Evolutionary conservation across 2,329 filamentous ascomycete species (phyloP), one percentile per base, ranked within the genome.

Genomic region (Apiospora phragmitis): DNA sequence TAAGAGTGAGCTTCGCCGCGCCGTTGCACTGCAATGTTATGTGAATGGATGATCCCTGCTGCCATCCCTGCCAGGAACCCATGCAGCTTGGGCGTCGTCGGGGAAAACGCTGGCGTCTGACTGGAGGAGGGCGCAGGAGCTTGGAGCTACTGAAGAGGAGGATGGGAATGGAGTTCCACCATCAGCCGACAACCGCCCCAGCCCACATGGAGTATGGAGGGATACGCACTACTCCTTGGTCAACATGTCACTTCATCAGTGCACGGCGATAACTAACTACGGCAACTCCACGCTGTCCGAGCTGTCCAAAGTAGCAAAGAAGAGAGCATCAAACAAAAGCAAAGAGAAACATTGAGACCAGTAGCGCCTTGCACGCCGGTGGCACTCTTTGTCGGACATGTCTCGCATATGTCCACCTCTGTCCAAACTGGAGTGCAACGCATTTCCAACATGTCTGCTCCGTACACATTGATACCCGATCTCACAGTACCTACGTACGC

Each of bases 141-240:
- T 12, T 41, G 11, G 14, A 41, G 18, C 18, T n/a, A n/a, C n/a
- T n/a, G n/a, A n/a, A 29, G 29, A 62, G 55, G 55, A 62, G 29
- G 18, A n/a, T n/a, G 55, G 38, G 29, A 38, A 38, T n/a, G 29
- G 32, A 38, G 11, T 18, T 62, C 55, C 55, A 62, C 55, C 55
- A 62, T 62, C 55, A 38, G 55, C 55, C 55, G 55, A 62, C 55
- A 62, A 62, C 55, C 55, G 55, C 55, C 51, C 55, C 55, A 62
- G 55, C 9, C 55, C 55, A 62, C 55, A 38, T 38, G 32, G 29
- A 62, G 32, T 62, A n/a, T 38, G 51, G 51, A 59, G 51, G 51
- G 51, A 59, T 21, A 35, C 7, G 29, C 51, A 35, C 51, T 59
- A 59, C 8, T 12, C 16, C 29, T 3, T 16, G 12, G 43, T 47